Conservation (phyloP, 2,329 filamentous ascomycete species). For the Pseudogymnoascus sp. region DNA sequence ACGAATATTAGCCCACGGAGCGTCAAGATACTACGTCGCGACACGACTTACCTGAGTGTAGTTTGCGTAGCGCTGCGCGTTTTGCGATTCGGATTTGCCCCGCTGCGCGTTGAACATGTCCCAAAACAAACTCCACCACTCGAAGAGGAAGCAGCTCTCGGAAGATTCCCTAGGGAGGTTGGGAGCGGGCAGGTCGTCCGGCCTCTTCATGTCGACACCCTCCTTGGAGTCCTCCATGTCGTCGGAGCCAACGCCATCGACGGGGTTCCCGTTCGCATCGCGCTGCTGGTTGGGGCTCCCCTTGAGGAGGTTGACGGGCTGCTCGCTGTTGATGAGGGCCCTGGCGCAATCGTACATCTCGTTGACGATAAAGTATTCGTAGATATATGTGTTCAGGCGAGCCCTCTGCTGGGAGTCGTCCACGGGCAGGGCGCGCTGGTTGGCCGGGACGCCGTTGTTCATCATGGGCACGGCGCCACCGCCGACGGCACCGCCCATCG, state of each 20-base stretch:
- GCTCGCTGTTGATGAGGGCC: slow-evolving; percentile 57
- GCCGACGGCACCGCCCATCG: slow-evolving; percentile 58
- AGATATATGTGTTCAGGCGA: slow-evolving; percentile 77
- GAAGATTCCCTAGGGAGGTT: slow-evolving; percentile 55
- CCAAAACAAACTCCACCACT: slow-evolving; percentile 98
- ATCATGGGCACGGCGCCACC: slow-evolving; percentile 55
- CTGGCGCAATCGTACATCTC: slow-evolving; percentile 78
- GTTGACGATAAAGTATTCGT: slow-evolving; percentile 83
- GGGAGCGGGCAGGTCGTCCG: slow-evolving; percentile 70
- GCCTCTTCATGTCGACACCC: slow-evolving; percentile 62
- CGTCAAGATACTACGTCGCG: slow-evolving; percentile 4
- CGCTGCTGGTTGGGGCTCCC: slow-evolving; percentile 60
- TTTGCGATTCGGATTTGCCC: slow-evolving; percentile 51
- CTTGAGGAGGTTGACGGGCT: slow-evolving; percentile 58
- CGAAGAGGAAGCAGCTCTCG: slow-evolving; percentile 80
- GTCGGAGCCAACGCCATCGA: slow-evolving; percentile 61
- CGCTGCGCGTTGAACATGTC: slow-evolving; percentile 85
- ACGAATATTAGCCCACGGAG: slow-evolving; percentile 20
- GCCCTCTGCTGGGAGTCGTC: slow-evolving; percentile 37
- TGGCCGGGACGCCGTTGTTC: slow-evolving; percentile 42
- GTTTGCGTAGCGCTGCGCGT: slow-evolving; percentile 66
- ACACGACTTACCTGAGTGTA: slow-evolving; percentile 65
- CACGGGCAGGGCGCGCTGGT: slow-evolving; percentile 27
- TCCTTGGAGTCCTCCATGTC: slow-evolving; percentile 76
- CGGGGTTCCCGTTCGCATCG: slow-evolving; percentile 56